Percentiles rank a stretch among this genome's conserved stretches.
These are phyloP conservation scores for Phyllosticta capitalensis DNA, from an alignment of 2,329 filamentous ascomycete genomes.

Conservation along the genomic window DNA sequence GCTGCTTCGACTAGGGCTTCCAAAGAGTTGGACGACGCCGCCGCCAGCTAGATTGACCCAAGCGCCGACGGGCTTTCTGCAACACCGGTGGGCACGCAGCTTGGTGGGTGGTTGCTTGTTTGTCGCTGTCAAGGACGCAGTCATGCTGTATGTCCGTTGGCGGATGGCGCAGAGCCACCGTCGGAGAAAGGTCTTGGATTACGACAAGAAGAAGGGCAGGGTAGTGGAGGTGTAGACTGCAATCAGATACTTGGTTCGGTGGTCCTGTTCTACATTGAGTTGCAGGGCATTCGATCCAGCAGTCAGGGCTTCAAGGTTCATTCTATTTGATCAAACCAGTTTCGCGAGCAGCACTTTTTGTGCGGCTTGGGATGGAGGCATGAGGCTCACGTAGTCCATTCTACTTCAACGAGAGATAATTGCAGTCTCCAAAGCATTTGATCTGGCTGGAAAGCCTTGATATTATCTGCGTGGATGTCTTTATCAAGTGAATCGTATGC, in stretches of 20 bases:
- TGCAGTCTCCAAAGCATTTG: no score
- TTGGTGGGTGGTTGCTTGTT: slow-evolving; percentile 82
- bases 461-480: no score
- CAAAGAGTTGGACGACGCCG: slow-evolving; percentile 54
- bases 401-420: no score
- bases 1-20: slow-evolving; percentile 58
- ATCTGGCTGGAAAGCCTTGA: no score
- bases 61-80: slow-evolving; percentile 47
- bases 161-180: slow-evolving; percentile 41
- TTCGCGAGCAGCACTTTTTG: no score
- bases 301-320: no score
- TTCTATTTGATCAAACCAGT: no score
- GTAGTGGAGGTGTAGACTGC: not conserved
- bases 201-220: slow-evolving; percentile 18
- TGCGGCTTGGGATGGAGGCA: no score
- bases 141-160: slow-evolving; percentile 50
- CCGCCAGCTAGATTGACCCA: slow-evolving; percentile 23
- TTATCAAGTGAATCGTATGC: no score
- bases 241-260: no score
- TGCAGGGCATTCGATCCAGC: no score
- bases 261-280: not conserved
- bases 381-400: no score
- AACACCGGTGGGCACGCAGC: slow-evolving; percentile 80
- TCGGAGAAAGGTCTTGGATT: slow-evolving; percentile 36
- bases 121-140: slow-evolving; percentile 66